Base-by-base conservation (phyloP, 1,284 basidiomycete genomes). In the Puccinia hordei region DNA sequence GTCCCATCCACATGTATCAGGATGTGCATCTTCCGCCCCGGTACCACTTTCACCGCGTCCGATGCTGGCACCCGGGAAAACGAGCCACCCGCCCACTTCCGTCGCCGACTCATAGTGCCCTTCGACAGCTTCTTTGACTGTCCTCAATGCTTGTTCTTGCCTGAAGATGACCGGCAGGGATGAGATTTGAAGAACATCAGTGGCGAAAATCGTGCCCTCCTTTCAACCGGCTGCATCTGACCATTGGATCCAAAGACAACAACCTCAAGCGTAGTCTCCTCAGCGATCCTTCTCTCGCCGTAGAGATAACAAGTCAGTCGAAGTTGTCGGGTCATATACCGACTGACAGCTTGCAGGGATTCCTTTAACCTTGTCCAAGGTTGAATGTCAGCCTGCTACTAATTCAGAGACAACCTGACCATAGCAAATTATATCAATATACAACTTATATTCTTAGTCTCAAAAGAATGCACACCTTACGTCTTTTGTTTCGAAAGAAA, bases 11-110 rank as follows among this genome's bases (percentile, higher is more conserved):
- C 88, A 46, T 88, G 87, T 13, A 94, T 90, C 33, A 88, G 88
- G 0, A 90, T 90, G 1, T 93, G 93, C 5, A 95, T 88, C 82
- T 92, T 81, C n/a, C 82, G 80, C 10, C 75, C 73, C 19, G 76
- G 81, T 9, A 82, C 83, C 24, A 83, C 82, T 71, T 82, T 80
- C 63, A 83, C 78, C 46, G 76, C 90, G 84, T 95, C 94, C 46
- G 89, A 90, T 13, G 91, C 91, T 4, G 94, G 94, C 0, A 94
- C 93, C 8, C 94, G 90, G 17, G 91, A 89, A 85, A 91, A 91
- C 0, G 88, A 87, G 0, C 92, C 92, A 82, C 77, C 77, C 12
- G 77, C 77, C 30, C 65, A 55, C 68, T 72, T 79, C 22, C 77
- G 53, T 49, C 77, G 66, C 15, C 68, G 65, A 46, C 59, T 69